These are phyloP conservation scores for Pestalotiopsis sp. DNA, from an alignment of 2,329 filamentous ascomycete species.

Conservation along the genomic window DNA sequence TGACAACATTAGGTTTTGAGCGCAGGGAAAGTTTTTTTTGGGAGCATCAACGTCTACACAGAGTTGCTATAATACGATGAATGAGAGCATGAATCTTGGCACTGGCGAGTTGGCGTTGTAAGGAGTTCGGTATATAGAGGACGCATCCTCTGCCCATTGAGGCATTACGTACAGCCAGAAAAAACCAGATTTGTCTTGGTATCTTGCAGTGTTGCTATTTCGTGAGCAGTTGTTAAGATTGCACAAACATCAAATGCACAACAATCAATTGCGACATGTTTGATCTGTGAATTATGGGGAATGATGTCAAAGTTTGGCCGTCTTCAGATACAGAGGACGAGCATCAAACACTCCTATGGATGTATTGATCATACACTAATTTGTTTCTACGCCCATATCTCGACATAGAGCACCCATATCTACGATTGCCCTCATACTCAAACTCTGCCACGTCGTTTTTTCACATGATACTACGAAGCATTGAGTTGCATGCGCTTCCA, in stretches of 20 bases:
- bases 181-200: neutral
- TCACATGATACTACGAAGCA: slow-evolving; percentile 60
- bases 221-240: no score
- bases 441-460: neutral
- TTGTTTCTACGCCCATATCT: no score
- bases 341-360: no score
- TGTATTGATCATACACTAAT: no score
- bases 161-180: neutral
- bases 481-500: slow-evolving; percentile 70
- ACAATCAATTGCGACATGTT: no score
- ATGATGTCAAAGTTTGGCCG: no score
- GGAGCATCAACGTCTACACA: neutral
- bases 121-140: neutral
- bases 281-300: no score
- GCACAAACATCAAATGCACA: no score
- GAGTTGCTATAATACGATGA: neutral
- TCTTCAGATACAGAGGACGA: no score
- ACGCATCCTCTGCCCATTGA: neutral
- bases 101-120: neutral
- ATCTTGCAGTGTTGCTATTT: neutral
- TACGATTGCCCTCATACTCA: no score
- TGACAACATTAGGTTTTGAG: neutral
- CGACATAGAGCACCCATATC: no score
- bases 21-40: neutral
- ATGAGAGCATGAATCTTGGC: neutral